phyloP scores from a whole-genome alignment of 108 stramenopile genomes.

The Nitzschia inconspicua region DNA sequence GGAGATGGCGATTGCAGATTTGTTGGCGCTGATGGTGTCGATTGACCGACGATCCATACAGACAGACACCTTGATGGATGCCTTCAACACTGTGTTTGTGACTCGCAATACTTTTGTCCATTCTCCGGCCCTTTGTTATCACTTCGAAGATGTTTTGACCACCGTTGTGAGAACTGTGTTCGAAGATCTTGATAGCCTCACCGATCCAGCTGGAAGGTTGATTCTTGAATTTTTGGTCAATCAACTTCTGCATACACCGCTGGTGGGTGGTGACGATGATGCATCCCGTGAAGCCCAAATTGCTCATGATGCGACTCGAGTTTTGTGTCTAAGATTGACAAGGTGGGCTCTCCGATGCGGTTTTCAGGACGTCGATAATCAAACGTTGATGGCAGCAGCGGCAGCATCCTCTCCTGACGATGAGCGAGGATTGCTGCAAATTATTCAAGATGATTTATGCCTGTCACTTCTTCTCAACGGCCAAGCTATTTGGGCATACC shows the following conservation, averaged over 20 bases:
- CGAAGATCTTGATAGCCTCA: conserved; percentile 29
- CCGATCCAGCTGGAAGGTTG: conserved; percentile 15
- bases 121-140: conserved; percentile 74
- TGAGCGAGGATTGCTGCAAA: conserved; percentile 35
- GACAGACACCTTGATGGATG: conserved; percentile 58
- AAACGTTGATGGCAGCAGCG: conserved; percentile 9
- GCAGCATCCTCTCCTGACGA: conserved; percentile 16
- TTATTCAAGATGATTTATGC: conserved; percentile 84
- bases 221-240: conserved; percentile 78
- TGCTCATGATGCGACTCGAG: conserved; percentile 61
- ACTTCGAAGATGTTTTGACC: conserved; percentile 79
- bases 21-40: conserved; percentile 58
- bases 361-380: conserved; percentile 33
- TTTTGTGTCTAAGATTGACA: conserved; percentile 70
- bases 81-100: conserved; percentile 77
- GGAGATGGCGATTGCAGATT: conserved; percentile 89
- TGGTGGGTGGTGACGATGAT: conserved; percentile 48
- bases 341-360: conserved; percentile 46
- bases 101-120: conserved; percentile 81
- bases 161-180: conserved; percentile 59
- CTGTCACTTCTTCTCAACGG: conserved; percentile 75
- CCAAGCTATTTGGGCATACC: conserved; percentile 78
- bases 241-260: conserved; percentile 61
- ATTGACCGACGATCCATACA: conserved; percentile 32
- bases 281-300: conserved; percentile 46